Conservation (phyloP, 2,329 filamentous ascomycete species). For the Pestalotiopsis sp. region DNA sequence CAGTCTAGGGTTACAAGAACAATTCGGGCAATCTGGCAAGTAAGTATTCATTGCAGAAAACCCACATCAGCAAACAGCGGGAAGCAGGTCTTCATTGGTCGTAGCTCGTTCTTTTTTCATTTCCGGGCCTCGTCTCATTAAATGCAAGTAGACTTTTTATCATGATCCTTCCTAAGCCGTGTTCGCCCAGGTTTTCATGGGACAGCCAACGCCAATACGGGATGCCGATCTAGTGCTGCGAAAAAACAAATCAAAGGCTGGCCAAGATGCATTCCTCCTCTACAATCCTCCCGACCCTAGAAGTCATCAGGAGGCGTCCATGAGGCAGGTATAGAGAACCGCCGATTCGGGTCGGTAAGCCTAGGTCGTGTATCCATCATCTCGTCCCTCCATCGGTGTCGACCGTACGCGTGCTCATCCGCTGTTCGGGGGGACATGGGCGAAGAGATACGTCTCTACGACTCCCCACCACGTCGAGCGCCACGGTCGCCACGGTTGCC, state of each 20-base stretch:
- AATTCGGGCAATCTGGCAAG: no score
- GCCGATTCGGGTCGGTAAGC: background rate
- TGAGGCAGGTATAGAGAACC: background rate
- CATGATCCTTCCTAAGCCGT: slow-evolving; percentile 1
- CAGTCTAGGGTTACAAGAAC: no score
- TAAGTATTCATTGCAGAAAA: no score
- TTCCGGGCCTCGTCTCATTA: background rate
- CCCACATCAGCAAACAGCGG: no score
- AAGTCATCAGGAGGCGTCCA: background rate
- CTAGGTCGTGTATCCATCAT: background rate
- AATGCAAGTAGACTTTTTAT: slow-evolving; percentile 11
- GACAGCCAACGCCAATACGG: slow-evolving; percentile 9
- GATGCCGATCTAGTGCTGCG: slow-evolving; percentile 16
- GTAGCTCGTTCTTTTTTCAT: slow-evolving; percentile 1
- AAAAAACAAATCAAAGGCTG: slow-evolving; percentile 18
- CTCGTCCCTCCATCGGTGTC: background rate
- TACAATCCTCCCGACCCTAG: background rate
- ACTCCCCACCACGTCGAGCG: slow-evolving; percentile 27
- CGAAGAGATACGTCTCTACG: slow-evolving; percentile 27
- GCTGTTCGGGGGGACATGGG: slow-evolving; percentile 13
- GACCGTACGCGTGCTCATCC: background rate
- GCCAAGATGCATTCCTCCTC: slow-evolving; percentile 10
- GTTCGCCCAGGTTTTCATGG: background rate
- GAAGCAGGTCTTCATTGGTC: background rate
- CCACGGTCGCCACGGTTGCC: slow-evolving; percentile 24